Conservation (phyloP, 805 yeast species). For the Candida qinlingensis region DNA sequence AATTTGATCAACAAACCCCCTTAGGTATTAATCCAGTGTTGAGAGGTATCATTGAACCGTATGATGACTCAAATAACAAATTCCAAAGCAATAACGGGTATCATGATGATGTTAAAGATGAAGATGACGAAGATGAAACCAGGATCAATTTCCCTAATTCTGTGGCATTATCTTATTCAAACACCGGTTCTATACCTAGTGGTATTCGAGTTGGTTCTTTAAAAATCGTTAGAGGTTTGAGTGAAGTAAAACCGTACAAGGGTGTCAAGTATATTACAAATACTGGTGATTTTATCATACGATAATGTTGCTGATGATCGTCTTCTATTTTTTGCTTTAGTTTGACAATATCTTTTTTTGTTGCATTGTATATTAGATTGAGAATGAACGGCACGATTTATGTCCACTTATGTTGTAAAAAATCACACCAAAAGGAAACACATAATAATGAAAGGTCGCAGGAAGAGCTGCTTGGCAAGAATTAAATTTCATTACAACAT, state of each 20-base stretch:
- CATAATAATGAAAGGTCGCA: too few species aligned
- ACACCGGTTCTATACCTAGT: conserved; percentile 71
- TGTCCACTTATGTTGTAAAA: too few species aligned
- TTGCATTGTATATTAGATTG: too few species aligned
- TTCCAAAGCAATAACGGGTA: conserved; percentile 1
- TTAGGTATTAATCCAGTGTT: conserved; percentile 66
- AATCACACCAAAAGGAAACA: too few species aligned
- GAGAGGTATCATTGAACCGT: conserved; percentile 47
- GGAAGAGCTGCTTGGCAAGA: too few species aligned
- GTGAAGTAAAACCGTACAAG: conserved; percentile 73
- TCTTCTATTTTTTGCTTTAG: not conserved
- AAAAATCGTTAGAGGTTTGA: conserved; percentile 53
- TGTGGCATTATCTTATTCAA: conserved; percentile 45
- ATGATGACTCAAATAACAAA: conserved; percentile 11
- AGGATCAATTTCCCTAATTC: conserved; percentile 34
- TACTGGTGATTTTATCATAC: conserved; percentile 45
- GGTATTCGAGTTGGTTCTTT: conserved; percentile 66
- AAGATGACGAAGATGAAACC: not conserved
- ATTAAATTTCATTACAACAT: too few species aligned
- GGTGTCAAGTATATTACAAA: conserved; percentile 81
- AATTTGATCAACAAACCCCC: conserved; percentile 49
- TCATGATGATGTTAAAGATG: not conserved
- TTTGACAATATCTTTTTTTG: too few species aligned
- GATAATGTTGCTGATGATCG: conserved; percentile 3
- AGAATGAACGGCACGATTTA: too few species aligned